Evolutionary conservation across 768 basidiomycete species (phyloP).

Genomic region (Mrakia hoshinonis): DNA sequence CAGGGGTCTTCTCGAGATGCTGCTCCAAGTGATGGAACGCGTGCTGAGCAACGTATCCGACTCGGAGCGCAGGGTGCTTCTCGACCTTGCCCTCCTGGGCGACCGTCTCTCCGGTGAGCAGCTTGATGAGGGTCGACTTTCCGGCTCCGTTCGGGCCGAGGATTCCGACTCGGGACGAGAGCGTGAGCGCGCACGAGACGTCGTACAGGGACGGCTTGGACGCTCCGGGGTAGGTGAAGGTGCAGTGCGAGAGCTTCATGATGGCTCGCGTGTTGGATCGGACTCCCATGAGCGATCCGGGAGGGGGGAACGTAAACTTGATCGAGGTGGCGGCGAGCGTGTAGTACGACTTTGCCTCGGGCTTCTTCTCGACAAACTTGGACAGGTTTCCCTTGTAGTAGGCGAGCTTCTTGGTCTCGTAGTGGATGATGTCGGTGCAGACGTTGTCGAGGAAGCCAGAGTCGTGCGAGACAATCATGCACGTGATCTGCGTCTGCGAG

Average conservation of each 20-base stretch:
- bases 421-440: slow-evolving; percentile 94
- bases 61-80: slow-evolving; percentile 86
- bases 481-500: slow-evolving; percentile 73
- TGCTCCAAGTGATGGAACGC: slow-evolving; percentile 91
- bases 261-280: slow-evolving; percentile 92
- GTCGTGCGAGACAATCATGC: slow-evolving; percentile 91
- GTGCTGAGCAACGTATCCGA: slow-evolving; percentile 96
- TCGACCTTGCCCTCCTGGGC: slow-evolving; percentile 87
- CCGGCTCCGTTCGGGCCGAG: slow-evolving; percentile 91
- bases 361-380: slow-evolving; percentile 76
- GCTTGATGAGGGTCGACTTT: slow-evolving; percentile 90
- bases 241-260: slow-evolving; percentile 81
- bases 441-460: slow-evolving; percentile 92
- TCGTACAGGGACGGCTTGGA: slow-evolving; percentile 68
- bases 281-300: slow-evolving; percentile 93
- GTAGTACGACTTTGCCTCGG: slow-evolving; percentile 93
- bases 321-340: slow-evolving; percentile 85
- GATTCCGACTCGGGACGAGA: slow-evolving; percentile 88
- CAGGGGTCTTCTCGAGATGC: slow-evolving; percentile 92
- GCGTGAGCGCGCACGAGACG: slow-evolving; percentile 84
- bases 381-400: slow-evolving; percentile 92
- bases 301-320: slow-evolving; percentile 91
- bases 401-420: slow-evolving; percentile 90
- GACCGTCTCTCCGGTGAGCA: slow-evolving; percentile 82
- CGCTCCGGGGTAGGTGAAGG: slow-evolving; percentile 87